Evolutionary conservation across 106 monocot species (phyloP), one percentile per base, ranked within the genome.

Genomic region (Dendrobium nobile): DNA sequence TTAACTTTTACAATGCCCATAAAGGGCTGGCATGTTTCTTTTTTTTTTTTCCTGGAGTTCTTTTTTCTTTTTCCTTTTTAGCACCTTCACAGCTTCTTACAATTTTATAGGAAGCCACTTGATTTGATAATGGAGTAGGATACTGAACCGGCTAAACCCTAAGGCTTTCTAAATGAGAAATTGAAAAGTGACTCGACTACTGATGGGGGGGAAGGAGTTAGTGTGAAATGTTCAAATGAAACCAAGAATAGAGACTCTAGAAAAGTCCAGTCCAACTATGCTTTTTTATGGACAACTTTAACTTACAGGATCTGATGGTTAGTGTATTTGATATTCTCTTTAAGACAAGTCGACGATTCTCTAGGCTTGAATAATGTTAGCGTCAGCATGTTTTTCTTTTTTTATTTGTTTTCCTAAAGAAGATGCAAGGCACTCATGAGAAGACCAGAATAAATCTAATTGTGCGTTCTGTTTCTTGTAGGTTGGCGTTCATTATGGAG

Each of bases 401-500:
- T 70, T 70, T 10, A 17, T 28, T n/a, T 37, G 72, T 20, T 31
- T 70, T 70, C 33, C 37, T 11, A 0, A 3, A 42, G 0, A 42
- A 42, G 1, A 74, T 42, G 20, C 6, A 42, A 44, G 8, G 28
- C n/a, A 20, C 42, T 74, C 43, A 41, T n/a, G 73, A n/a, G n/a
- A 73, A 73, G 41, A 19, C 73, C 5, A 73, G 16, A 73, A 41
- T 18, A 40, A 41, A 37, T 73, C 15, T 73, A 7, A 16, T 41
- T 73, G 16, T 5, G 4, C 73, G 1, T 43, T 9, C 24, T 22
- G 19, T 76, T 78, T 82, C 28, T 41, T 85, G 55, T 73, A 97
- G 96, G 85, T 97, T 83, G 96, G 94, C 54, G 78, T 97, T 19
- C 96, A 99, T 78, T 88, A 85, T 88, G 88, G 72, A 47, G 99